phyloP scores from a whole-genome alignment of 1,284 basidiomycete species.

The Porodaedalea pini region DNA sequence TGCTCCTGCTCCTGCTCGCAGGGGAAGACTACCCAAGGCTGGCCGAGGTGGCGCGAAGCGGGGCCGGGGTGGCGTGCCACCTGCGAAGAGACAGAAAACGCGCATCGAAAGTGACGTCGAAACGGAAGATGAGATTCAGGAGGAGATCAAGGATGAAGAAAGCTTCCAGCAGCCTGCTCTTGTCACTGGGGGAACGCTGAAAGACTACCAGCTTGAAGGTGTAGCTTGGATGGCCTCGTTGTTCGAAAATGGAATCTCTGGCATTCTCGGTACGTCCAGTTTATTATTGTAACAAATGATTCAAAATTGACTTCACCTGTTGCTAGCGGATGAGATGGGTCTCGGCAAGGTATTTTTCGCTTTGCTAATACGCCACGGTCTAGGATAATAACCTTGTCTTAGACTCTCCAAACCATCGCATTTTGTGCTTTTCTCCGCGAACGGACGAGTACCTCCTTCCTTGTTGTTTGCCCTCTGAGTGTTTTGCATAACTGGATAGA shows the following conservation, averaged over 20 bases:
- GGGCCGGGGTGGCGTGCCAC: slow-evolving; percentile 8
- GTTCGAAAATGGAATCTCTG: slow-evolving; percentile 92
- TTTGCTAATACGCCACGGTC: background rate
- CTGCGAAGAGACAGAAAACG: slow-evolving; percentile 10
- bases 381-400: background rate
- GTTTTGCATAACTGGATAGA: slow-evolving; percentile 91
- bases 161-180: slow-evolving; percentile 71
- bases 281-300: background rate
- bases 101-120: slow-evolving; percentile 14
- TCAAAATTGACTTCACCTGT: slow-evolving; percentile 12
- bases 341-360: slow-evolving; percentile 65
- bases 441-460: slow-evolving; percentile 74
- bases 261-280: slow-evolving; percentile 70
- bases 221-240: slow-evolving; percentile 95
- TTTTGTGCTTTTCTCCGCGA: slow-evolving; percentile 88
- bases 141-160: slow-evolving; percentile 30
- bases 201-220: slow-evolving; percentile 92
- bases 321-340: slow-evolving; percentile 87
- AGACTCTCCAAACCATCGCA: slow-evolving; percentile 92
- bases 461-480: slow-evolving; percentile 89
- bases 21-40: background rate
- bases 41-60: slow-evolving; percentile 8
- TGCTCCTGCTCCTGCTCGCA: background rate
- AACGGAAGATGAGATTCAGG: slow-evolving; percentile 19
- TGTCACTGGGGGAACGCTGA: slow-evolving; percentile 81